Percentiles rank a stretch among this genome's conserved stretches.
phyloP scores from a whole-genome alignment of 2,329 filamentous ascomycete genomes.

The Gnomoniopsis sp. region DNA sequence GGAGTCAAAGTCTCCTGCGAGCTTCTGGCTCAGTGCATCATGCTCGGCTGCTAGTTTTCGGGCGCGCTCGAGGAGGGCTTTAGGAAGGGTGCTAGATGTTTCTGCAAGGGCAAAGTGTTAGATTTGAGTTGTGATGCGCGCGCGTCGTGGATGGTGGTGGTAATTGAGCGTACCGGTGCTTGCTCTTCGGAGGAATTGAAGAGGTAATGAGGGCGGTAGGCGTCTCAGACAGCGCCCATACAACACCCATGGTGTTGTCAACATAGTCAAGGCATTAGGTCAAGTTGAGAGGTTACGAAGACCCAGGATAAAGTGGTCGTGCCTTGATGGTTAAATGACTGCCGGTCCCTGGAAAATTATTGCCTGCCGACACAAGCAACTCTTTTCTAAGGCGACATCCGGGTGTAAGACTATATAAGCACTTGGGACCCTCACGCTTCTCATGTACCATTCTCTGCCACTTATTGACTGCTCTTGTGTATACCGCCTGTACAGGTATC shows the following conservation, averaged over 20 bases:
- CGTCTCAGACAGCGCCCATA: conserved; percentile 47
- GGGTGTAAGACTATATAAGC: neutral
- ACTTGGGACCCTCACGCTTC: too few relatives aligned
- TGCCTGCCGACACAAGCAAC: conserved; percentile 10
- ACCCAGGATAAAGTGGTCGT: neutral
- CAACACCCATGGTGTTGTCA: conserved; percentile 44
- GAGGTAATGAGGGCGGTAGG: conserved; percentile 26
- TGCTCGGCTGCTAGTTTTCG: conserved; percentile 56
- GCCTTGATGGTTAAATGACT: neutral
- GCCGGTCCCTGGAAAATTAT: neutral
- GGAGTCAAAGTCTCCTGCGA: conserved; percentile 53
- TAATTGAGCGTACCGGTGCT: conserved; percentile 39
- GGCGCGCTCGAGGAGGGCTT: conserved; percentile 58
- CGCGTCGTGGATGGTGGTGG: neutral
- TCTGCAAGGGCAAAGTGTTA: conserved; percentile 14
- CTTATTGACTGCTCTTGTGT: too few relatives aligned
- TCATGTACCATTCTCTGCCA: too few relatives aligned
- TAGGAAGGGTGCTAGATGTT: conserved; percentile 37
- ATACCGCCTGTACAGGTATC: too few relatives aligned
- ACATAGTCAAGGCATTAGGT: conserved; percentile 27
- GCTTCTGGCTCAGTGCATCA: conserved; percentile 45
- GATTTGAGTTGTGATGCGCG: neutral
- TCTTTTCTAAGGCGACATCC: neutral
- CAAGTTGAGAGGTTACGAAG: neutral
- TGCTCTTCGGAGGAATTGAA: conserved; percentile 36